Base-by-base conservation (phyloP, 495 filamentous ascomycete genomes). In the Corynascus novoguineensis region DNA sequence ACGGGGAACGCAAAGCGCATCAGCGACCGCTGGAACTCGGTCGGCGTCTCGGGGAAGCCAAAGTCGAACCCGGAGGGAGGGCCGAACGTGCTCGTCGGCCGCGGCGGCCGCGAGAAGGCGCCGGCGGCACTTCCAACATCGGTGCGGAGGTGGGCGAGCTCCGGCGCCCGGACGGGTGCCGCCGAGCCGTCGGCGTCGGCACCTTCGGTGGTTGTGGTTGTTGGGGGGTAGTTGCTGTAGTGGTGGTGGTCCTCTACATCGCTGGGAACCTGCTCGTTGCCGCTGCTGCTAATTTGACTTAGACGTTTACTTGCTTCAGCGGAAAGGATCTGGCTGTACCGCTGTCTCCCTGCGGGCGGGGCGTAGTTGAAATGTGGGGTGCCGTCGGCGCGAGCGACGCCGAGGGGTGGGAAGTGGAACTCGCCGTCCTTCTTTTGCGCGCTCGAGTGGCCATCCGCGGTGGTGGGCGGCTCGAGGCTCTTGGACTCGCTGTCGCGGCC, bases 1-100 rank as follows among this genome's bases (percentile, higher is more conserved):
- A 78, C 67, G 42, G 89, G 81, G 68, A 89, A 91, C 9, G 90
- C 89, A 71, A 91, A 95, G 19, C 89, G 87, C 79, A 92, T 89
- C 35, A 91, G 78, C 60, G 82, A 88, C 73, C 87, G 89, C 67
- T 89, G 85, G 72, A 89, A 85, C 60, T 89, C 83, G 29, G 85
- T 88, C 21, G 86, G 86, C 27, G 86, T 89, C 37, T 79, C 76
- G 4, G 86, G 86, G 73, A 89, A 88, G 32, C 86, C 86, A 62
- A 89, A 89, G 69, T 89, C 85, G 69, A 89, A 89, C 12, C 76
- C 78, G 19, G 76, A 68, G 12, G 76, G 74, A 41, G 72, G 73
- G 19, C 71, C 73, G 34, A 76, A 75, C 11, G 71, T 75, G 55
- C 69, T 74, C 2, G 71, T 75, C 6, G 75, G 75, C 19, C 71